Evolutionary conservation across 2,329 filamentous ascomycete genomes (phyloP), one percentile per base, ranked within the genome.

Genomic region (Epichloe amarillans): DNA sequence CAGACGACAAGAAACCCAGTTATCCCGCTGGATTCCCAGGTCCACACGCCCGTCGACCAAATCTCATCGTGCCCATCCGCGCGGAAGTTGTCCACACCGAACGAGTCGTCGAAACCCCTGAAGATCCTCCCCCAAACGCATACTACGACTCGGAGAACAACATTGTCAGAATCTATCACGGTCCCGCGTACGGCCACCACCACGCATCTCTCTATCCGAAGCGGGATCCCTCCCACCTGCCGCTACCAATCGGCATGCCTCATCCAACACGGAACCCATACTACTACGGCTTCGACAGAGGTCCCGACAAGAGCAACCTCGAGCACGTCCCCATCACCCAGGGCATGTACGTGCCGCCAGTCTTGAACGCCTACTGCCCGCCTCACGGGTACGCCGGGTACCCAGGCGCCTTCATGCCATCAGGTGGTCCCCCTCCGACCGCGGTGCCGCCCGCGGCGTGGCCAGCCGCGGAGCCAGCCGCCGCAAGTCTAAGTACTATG

Each of bases 111-210:
- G 77, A 80, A 56, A 65, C 62, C 1, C 65, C 67, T 3, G 64
- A 71, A 42, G 77, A 81, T 54, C 78, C 78, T 8, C 68, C 69
- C 79, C 79, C 78, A 12, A 83, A 82, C 57, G 76, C 79, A 41
- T 82, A 77, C 58, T 75, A 74, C 57, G 77, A 82, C 56, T 60
- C 66, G n/a, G 66, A 69, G 44, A 69, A 72, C 54, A 73, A 76
- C 35, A 62, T 77, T 19, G 67, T 79, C 47, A 73, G 77, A 14
- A 72, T 81, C 26, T 82, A 82, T 54, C 74, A 82, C 54, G 78
- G 77, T 0, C 71, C 73, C 3, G 65, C 68, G 0, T 82, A 78
- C 57, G 76, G 77, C 4, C 76, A 76, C 54, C 70, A 72, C 23
- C 64, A 68, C 23, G 56, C 59, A 23, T 60, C 64, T 2, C 58